Evolutionary conservation across 371 early-diverging fungal genomes (phyloP).

Genomic region (Rhizopus delemar): DNA sequence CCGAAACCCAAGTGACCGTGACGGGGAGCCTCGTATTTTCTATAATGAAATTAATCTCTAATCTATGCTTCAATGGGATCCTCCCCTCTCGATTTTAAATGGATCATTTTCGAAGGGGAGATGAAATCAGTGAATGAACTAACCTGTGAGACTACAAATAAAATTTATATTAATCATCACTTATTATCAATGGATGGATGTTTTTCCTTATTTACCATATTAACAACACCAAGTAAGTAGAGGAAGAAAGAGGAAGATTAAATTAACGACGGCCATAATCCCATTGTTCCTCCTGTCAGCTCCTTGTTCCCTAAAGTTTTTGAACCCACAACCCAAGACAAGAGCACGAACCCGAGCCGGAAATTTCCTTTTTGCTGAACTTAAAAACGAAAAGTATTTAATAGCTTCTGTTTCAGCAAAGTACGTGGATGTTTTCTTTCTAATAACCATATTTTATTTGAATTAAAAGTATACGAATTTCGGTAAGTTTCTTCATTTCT

Average conservation of each 20-base stretch:
- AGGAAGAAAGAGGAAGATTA: slow-evolving; percentile 3
- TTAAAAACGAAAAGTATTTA: too few species aligned
- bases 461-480: too few species aligned
- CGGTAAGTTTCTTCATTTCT: neutral
- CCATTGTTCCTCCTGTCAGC: neutral
- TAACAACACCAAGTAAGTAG: neutral
- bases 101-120: too few species aligned
- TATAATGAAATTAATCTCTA: neutral
- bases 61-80: too few species aligned
- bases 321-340: too few species aligned
- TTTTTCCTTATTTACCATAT: neutral
- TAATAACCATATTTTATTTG: too few species aligned
- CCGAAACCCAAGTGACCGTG: slow-evolving; percentile 98
- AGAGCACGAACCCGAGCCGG: too few species aligned
- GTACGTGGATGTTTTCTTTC: too few species aligned
- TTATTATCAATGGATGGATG: neutral
- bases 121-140: neutral
- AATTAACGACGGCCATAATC: neutral
- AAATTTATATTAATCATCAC: neutral
- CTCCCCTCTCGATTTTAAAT: neutral
- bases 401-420: too few species aligned
- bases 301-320: neutral
- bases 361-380: too few species aligned
- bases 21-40: slow-evolving; percentile 71
- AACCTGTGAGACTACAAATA: slow-evolving; percentile 1